Evolutionary conservation across 768 basidiomycete species (phyloP).

Genomic region (Leucosporidium scottii): DNA sequence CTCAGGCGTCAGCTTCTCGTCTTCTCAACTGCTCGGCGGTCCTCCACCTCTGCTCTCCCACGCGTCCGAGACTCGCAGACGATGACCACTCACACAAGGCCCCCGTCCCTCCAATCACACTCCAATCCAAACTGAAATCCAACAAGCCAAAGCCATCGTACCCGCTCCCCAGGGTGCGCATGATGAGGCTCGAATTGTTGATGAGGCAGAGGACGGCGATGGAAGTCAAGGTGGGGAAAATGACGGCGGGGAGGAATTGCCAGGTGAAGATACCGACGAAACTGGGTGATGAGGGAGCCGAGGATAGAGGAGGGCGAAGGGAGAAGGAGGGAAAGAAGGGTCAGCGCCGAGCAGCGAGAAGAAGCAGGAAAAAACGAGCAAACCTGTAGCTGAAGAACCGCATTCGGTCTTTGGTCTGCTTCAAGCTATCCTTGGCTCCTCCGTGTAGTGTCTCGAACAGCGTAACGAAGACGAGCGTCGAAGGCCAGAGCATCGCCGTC

Average conservation of each 20-base stretch:
- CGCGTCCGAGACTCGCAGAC: no score
- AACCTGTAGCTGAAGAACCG: constrained; percentile 33
- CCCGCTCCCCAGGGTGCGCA: constrained; percentile 33
- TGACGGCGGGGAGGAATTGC: constrained; percentile 40
- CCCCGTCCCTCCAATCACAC: constrained; percentile 37
- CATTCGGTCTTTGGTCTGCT: constrained; percentile 31
- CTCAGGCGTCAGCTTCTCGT: no score
- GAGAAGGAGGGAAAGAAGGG: neutral
- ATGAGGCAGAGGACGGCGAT: constrained; percentile 36
- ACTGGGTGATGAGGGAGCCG: neutral
- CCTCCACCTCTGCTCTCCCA: no score
- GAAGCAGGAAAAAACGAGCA: no score
- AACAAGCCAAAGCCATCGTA: constrained; percentile 39
- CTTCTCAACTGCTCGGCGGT: no score
- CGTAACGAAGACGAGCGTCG: constrained; percentile 34
- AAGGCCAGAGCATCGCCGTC: constrained; percentile 36
- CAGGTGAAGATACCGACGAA: constrained; percentile 33
- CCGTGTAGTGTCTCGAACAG: constrained; percentile 40
- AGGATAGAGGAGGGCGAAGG: neutral
- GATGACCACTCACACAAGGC: constrained; percentile 2
- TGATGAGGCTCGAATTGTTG: constrained; percentile 21
- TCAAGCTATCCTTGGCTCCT: constrained; percentile 20
- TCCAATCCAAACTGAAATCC: constrained; percentile 39
- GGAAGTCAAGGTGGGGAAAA: constrained; percentile 34
- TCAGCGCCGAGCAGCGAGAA: no score